Evolutionary conservation across 2,329 filamentous ascomycete genomes (phyloP).

Genomic region (Cercospora nicotianae): DNA sequence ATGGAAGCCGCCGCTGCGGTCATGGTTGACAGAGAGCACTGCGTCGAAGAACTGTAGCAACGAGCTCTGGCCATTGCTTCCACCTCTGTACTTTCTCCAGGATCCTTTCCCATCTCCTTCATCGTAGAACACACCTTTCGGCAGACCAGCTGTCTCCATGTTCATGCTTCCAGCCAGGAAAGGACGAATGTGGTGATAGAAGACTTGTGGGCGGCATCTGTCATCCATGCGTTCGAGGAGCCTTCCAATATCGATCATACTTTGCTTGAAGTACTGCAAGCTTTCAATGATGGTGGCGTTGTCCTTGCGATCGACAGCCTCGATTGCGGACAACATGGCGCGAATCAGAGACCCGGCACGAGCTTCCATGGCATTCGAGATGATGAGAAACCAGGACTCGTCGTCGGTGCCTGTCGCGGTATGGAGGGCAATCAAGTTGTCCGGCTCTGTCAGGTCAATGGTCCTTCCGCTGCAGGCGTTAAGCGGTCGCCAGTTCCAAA

Average conservation of each 20-base stretch:
- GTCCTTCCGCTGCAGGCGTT: constrained; percentile 60
- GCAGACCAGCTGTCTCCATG: constrained; percentile 53
- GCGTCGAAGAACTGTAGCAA: constrained; percentile 57
- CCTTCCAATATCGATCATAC: constrained; percentile 44
- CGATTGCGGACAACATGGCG: constrained; percentile 50
- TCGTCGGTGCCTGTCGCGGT: constrained; percentile 92
- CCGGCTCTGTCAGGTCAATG: constrained; percentile 70
- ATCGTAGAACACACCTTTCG: constrained; percentile 55
- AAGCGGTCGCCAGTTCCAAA: constrained; percentile 95
- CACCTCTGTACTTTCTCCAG: constrained; percentile 55
- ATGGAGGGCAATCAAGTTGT: constrained; percentile 80
- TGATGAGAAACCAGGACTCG: constrained; percentile 77
- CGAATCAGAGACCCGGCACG: constrained; percentile 49
- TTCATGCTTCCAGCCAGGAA: constrained; percentile 56
- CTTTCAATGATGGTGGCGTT: constrained; percentile 41
- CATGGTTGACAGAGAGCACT: constrained; percentile 53
- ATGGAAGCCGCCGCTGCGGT: constrained; percentile 26
- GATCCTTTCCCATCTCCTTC: constrained; percentile 49
- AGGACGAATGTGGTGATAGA: constrained; percentile 55
- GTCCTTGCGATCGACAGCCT: constrained; percentile 46
- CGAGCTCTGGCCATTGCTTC: constrained; percentile 58
- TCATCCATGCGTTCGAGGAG: constrained; percentile 55
- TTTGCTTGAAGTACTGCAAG: constrained; percentile 44
- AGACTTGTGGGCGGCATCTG: constrained; percentile 49
- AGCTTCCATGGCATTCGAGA: constrained; percentile 56